phyloP scores from a whole-genome alignment of 192 early-diverging fungal species.

The Oehlia diaphana region DNA sequence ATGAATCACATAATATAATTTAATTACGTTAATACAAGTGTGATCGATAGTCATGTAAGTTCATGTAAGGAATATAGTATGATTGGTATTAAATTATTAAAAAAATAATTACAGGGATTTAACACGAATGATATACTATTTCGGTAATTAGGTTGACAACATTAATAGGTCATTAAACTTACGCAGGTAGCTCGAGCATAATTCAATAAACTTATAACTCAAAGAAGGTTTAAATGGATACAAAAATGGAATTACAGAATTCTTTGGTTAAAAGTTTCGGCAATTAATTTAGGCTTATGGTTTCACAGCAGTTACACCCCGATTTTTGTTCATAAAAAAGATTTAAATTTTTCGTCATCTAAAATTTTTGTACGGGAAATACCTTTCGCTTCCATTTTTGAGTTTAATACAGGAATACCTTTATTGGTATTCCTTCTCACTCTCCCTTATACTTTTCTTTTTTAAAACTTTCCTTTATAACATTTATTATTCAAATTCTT shows the following conservation, averaged over 20 bases:
- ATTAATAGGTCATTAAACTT: not conserved
- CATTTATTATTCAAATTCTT: not conserved
- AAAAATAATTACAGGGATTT: not conserved
- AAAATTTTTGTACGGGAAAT: not conserved
- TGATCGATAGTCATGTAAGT: not conserved
- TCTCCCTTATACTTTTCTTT: not conserved
- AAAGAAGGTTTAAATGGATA: not conserved
- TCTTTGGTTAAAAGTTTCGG: not conserved
- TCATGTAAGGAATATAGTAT: not conserved
- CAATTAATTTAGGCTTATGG: not conserved
- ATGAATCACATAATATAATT: no score
- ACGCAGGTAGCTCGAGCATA: not conserved
- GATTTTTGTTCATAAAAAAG: not conserved
- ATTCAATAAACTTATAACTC: not conserved
- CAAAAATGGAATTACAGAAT: not conserved
- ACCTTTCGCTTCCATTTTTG: not conserved
- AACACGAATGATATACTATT: not conserved
- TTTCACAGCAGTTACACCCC: slow-evolving; percentile 1
- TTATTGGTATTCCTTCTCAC: slow-evolving; percentile 6
- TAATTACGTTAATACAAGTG: no score
- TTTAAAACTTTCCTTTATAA: not conserved
- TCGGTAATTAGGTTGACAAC: not conserved
- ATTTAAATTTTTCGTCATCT: not conserved
- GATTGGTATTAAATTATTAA: not conserved
- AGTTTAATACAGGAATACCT: not conserved